Evolutionary conservation across 192 early-diverging fungal species (phyloP).

Genomic region (Backusella tuberculispora): DNA sequence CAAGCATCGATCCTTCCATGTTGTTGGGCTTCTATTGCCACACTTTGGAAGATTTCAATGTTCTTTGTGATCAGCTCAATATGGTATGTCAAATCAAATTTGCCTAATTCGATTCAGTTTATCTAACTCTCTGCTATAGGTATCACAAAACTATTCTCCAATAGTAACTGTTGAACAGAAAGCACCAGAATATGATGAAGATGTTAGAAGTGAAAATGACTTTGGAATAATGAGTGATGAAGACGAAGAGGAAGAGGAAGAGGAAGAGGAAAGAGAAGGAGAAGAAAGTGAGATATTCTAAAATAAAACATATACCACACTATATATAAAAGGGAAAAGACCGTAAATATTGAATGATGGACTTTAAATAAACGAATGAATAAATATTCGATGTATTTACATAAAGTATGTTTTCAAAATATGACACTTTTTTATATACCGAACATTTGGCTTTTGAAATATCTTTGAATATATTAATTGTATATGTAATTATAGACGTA

Average conservation of each 20-base stretch:
- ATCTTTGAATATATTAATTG: no score
- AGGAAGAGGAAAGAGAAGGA: neutral
- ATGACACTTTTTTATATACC: no score
- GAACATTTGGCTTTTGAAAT: no score
- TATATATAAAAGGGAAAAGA: neutral
- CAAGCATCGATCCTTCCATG: constrained; percentile 90
- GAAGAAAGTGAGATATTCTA: neutral
- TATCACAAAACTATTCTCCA: constrained; percentile 47
- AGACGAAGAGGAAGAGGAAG: constrained; percentile 15
- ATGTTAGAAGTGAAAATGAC: constrained; percentile 48
- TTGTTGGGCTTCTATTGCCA: constrained; percentile 87
- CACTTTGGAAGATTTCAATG: constrained; percentile 61
- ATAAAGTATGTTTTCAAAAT: neutral
- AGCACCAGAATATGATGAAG: constrained; percentile 68
- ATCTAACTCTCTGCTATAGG: constrained; percentile 40
- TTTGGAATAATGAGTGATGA: constrained; percentile 46
- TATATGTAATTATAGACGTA: no score
- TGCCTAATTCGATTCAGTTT: neutral
- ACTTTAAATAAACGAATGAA: neutral
- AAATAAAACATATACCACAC: constrained; percentile 5
- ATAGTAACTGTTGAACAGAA: constrained; percentile 69
- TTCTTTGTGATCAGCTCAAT: constrained; percentile 56
- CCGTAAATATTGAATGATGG: no score
- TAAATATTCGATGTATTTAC: neutral
- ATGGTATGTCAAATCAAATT: constrained; percentile 34